Percentiles rank a stretch among this genome's conserved stretches.
These are phyloP conservation scores for Leccinum pellstonianum DNA, from an alignment of 768 basidiomycete genomes.

Conservation along the genomic window DNA sequence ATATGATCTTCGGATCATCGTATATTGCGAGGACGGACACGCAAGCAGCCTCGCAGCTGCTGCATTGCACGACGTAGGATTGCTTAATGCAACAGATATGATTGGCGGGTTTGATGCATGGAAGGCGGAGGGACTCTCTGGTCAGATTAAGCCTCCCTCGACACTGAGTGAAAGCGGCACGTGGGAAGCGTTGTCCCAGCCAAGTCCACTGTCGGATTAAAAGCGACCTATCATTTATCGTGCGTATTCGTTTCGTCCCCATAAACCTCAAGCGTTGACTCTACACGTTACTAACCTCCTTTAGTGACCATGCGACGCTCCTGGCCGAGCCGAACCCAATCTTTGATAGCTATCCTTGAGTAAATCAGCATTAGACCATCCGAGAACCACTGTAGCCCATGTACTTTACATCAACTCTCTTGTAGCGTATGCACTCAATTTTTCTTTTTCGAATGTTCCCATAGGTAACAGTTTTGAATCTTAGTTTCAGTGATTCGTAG, in stretches of 20 bases:
- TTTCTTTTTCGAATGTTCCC: background rate
- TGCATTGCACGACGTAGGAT: conserved; percentile 64
- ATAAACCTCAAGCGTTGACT: background rate
- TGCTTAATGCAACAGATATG: conserved; percentile 75
- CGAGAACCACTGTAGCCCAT: background rate
- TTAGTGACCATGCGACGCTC: background rate
- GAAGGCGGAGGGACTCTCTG: conserved; percentile 66
- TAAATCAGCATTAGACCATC: background rate
- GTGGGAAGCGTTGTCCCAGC: conserved; percentile 31
- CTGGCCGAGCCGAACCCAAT: background rate
- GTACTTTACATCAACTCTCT: background rate
- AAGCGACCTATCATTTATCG: background rate
- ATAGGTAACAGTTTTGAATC: background rate
- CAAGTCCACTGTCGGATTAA: conserved; percentile 27
- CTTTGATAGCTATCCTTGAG: background rate
- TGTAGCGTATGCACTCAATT: background rate
- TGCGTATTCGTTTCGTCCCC: conserved; percentile 4
- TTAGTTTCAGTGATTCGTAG: background rate
- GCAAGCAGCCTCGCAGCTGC: conserved; percentile 58
- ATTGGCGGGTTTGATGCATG: conserved; percentile 73
- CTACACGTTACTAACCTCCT: background rate
- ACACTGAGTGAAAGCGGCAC: conserved; percentile 31
- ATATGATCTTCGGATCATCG: conserved; percentile 71
- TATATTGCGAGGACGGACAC: conserved; percentile 75
- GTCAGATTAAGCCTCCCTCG: conserved; percentile 38